Evolutionary conservation across 1,284 basidiomycete species (phyloP), one percentile per base, ranked within the genome.

Genomic region (Sanghuangporus sanghuang): DNA sequence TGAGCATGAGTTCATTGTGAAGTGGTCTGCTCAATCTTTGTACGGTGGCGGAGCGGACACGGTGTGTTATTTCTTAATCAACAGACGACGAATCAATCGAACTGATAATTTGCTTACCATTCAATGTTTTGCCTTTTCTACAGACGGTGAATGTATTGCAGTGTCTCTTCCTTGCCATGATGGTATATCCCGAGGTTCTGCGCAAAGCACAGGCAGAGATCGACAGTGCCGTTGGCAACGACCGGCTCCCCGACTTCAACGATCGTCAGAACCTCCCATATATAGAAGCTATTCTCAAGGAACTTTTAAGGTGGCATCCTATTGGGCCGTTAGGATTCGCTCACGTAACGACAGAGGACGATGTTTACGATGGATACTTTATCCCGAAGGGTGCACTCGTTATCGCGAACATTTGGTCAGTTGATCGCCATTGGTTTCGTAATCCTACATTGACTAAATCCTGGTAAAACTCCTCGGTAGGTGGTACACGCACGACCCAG

Each of bases 261-360:
- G 80, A 81, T 59, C 68, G 75, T 21, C 66, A 68, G 0, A 68
- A 65, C 7, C 66, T 80, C 21, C 76, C 78, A 3, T 80, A 79
- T 64, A 70, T 79, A 16, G 70, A 76, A n/a, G 77, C 77, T 0
- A 63, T 79, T 6, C 68, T 80, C 21, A 75, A 77, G 64, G 80
- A 82, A 67, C 71, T 76, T 23, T 63, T 80, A 59, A 71, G 79
- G 57, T 80, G 77, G 75, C 67, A 72, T 44, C 67, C 69, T 8
- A 71, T 71, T 16, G 63, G 69, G 8, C 71, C 73, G 0, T 62
- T 73, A 21, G 71, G 75, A 12, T 18, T 62, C 9, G 46, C 48
- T 16, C 42, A 50, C 55, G 40, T 32, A 35, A 53, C 59, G 9
- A 39, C 46, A 6, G 64, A 67, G 53, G 66, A 68, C 40, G 62